phyloP scores from a whole-genome alignment of 2,329 filamentous ascomycete genomes.

The Spiromastix sp. region DNA sequence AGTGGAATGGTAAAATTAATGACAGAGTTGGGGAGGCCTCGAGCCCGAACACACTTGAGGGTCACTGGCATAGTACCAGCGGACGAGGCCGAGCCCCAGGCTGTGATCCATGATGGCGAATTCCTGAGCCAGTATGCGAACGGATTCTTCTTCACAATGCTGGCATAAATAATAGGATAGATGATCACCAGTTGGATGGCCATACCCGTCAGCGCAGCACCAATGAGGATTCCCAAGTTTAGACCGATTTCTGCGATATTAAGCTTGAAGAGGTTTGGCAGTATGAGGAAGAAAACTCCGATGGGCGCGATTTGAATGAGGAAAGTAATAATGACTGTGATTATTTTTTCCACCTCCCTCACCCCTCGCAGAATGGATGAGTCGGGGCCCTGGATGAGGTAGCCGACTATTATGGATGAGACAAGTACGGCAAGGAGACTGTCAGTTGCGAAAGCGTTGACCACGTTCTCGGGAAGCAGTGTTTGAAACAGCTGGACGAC shows the following conservation, averaged over 20 bases:
- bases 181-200: slow-evolving; percentile 38
- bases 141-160: slow-evolving; percentile 36
- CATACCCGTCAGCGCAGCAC: slow-evolving; percentile 37
- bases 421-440: slow-evolving; percentile 40
- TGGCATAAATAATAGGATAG: slow-evolving; percentile 35
- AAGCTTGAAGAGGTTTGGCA: slow-evolving; percentile 42
- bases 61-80: slow-evolving; percentile 44
- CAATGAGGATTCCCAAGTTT: slow-evolving; percentile 43
- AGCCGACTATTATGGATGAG: slow-evolving; percentile 37
- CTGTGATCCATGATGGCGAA: slow-evolving; percentile 44
- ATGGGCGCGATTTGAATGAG: slow-evolving; percentile 42
- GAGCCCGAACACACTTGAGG: slow-evolving; percentile 30
- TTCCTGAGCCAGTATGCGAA: slow-evolving; percentile 40
- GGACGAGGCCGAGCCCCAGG: slow-evolving; percentile 45
- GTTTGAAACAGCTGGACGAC: slow-evolving; percentile 41
- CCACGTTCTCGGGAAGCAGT: slow-evolving; percentile 40
- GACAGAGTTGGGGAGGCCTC: slow-evolving; percentile 34
- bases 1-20: slow-evolving; percentile 39
- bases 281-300: slow-evolving; percentile 45
- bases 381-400: slow-evolving; percentile 32
- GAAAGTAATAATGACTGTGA: slow-evolving; percentile 37
- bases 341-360: slow-evolving; percentile 39
- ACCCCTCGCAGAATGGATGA: slow-evolving; percentile 34
- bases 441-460: slow-evolving; percentile 38
- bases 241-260: slow-evolving; percentile 38